A percentile compares a stretch with the other conserved stretches of the same genome.
phyloP scores from a whole-genome alignment of 2,329 filamentous ascomycete species.

The Phaeomoniella chlamydospora region DNA sequence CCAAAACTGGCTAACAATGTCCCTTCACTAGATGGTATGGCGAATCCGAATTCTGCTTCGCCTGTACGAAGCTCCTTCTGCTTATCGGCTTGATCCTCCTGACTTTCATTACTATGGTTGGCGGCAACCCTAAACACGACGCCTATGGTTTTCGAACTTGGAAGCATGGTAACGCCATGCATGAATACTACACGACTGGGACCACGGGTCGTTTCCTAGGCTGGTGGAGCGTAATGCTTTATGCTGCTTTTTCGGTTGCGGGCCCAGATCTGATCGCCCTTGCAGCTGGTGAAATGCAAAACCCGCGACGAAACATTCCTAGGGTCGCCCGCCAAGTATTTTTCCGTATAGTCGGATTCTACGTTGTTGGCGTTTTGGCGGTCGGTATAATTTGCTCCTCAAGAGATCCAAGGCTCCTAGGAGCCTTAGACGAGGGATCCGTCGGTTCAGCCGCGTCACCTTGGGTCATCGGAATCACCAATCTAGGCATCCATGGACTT shows the following conservation, averaged over 20 bases:
- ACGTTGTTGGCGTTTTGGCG: constrained; percentile 56
- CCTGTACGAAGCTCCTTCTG: constrained; percentile 54
- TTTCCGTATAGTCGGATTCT: constrained; percentile 62
- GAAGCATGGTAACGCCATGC: constrained; percentile 49
- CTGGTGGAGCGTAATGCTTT: constrained; percentile 57
- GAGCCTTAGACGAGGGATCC: constrained; percentile 39
- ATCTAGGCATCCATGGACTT: constrained; percentile 54
- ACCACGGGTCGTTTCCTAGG: constrained; percentile 54
- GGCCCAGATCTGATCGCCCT: constrained; percentile 47
- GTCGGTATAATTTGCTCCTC: constrained; percentile 57
- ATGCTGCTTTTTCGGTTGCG: constrained; percentile 49
- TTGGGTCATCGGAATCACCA: constrained; percentile 58
- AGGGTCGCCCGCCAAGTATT: constrained; percentile 62
- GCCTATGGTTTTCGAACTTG: constrained; percentile 57
- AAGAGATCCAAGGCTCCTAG: constrained; percentile 43
- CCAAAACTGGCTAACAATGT: constrained; percentile 12
- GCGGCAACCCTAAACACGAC: constrained; percentile 59
- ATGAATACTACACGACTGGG: constrained; percentile 48
- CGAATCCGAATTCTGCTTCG: constrained; percentile 58
- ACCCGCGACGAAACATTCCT: constrained; percentile 54
- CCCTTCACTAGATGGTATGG: constrained; percentile 41
- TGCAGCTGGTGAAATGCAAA: constrained; percentile 52
- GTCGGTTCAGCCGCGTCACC: constrained; percentile 54
- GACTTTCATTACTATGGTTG: constrained; percentile 69
- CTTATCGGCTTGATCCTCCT: constrained; percentile 55